Percentiles rank a stretch among this genome's conserved stretches.
Conservation (phyloP, 176 grass and related monocot species). For the Raddia distichophylla region DNA sequence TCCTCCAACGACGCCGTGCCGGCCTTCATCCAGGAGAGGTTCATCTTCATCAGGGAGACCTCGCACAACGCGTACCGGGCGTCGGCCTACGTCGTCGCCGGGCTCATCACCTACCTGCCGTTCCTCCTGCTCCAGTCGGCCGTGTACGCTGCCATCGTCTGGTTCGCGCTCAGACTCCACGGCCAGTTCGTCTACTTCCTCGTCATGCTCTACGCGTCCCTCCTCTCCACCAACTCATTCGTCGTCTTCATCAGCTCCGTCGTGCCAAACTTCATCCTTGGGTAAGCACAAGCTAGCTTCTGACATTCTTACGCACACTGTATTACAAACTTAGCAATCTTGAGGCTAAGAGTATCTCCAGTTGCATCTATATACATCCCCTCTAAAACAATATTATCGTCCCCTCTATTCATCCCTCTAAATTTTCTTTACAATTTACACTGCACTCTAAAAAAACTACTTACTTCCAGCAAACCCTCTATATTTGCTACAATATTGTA, state of each 20-base stretch:
- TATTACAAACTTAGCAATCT: neutral
- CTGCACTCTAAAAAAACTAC: no score
- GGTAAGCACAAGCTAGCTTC: slow-evolving; percentile 14
- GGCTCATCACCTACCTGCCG: slow-evolving; percentile 56
- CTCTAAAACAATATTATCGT: no score
- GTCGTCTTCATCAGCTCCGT: slow-evolving; percentile 75
- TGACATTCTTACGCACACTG: neutral
- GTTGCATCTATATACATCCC: no score
- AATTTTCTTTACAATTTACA: no score
- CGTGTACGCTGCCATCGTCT: slow-evolving; percentile 53
- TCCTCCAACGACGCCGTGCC: slow-evolving; percentile 71
- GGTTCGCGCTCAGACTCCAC: slow-evolving; percentile 55
- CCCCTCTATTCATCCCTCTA: no score
- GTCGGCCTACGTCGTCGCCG: slow-evolving; percentile 52
- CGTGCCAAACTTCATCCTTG: slow-evolving; percentile 70
- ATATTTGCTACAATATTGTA: no score
- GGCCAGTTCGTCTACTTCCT: slow-evolving; percentile 67
- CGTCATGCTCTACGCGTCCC: slow-evolving; percentile 64
- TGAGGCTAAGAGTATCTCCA: neutral
- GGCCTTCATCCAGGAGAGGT: slow-evolving; percentile 69
- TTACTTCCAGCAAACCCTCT: no score
- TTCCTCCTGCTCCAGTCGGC: slow-evolving; percentile 65
- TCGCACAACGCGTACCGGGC: slow-evolving; percentile 68
- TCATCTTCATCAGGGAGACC: slow-evolving; percentile 71
- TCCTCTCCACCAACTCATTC: slow-evolving; percentile 72